These are phyloP conservation scores for Blastocrithidia nonstop DNA, from an alignment of 208 protist genomes.

Conservation along the genomic window DNA sequence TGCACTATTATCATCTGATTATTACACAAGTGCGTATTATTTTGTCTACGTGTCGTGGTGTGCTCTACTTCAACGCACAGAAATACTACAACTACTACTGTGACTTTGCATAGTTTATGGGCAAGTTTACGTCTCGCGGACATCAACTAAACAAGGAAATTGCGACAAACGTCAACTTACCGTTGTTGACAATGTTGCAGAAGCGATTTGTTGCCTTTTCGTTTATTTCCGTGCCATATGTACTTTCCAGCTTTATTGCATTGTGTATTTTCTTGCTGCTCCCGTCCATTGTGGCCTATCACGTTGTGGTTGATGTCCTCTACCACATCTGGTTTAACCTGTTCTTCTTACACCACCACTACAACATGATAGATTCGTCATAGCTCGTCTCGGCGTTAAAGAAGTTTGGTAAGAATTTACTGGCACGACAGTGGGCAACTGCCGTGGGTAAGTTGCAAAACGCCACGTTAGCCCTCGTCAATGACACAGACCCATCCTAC, in stretches of 20 bases:
- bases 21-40: slow-evolving; percentile 9
- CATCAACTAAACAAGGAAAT: slow-evolving; percentile 1
- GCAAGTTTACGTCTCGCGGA: too few relatives aligned
- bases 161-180: slow-evolving; percentile 4
- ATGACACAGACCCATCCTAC: slow-evolving; percentile 12
- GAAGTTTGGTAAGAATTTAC: slow-evolving; percentile 7
- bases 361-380: slow-evolving; percentile 16
- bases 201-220: slow-evolving; percentile 6
- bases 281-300: slow-evolving; percentile 16
- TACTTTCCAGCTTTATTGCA: slow-evolving; percentile 8
- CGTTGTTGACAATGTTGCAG: slow-evolving; percentile 7
- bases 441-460: slow-evolving; percentile 7
- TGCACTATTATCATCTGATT: slow-evolving; percentile 9
- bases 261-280: slow-evolving; percentile 12
- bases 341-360: slow-evolving; percentile 48
- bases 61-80: slow-evolving; percentile 11
- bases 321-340: slow-evolving; percentile 48
- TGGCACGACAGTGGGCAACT: slow-evolving; percentile 12
- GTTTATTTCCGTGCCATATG: slow-evolving; percentile 17
- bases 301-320: slow-evolving; percentile 21
- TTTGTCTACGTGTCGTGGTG: slow-evolving; percentile 9
- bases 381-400: slow-evolving; percentile 10
- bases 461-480: slow-evolving; percentile 13
- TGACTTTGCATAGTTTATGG: too few relatives aligned
- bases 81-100: too few relatives aligned